Base-by-base conservation (phyloP, 2,329 filamentous ascomycete species). In the Arthrinium phaeospermum region DNA sequence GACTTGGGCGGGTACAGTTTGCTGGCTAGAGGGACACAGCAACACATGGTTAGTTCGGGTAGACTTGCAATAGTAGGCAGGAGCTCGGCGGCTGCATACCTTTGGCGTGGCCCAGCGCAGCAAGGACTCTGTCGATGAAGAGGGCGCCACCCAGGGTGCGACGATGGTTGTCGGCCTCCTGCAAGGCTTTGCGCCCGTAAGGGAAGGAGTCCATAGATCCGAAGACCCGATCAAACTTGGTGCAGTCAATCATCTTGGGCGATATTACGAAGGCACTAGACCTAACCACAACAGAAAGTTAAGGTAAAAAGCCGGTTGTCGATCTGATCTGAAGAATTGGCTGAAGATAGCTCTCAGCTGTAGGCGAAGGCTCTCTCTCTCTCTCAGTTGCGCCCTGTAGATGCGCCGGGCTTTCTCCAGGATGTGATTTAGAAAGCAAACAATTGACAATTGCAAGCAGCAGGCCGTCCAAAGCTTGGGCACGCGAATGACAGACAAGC, bases 71-170 rank as follows among this genome's bases (percentile, higher is more conserved):
- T 37, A 14, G 1, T 46, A 47, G 7, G 4, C 0, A 22, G 12
- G n/a, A 13, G n/a, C 14, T 68, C 27, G 67, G 22, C 22, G 13
- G 45, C n/a, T 24, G 71, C 79, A 22, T 82, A 94, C 94, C 89
- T 82, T 92, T 91, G 76, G 87, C 86, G 72, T 96, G 89, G 41
- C 92, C 90, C 41, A 96, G 84, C 0, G 92, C 87, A 71, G 88
- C 90, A 73, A 96, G 84, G 53, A 97, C 90, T 71, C 92, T 90
- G 81, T 97, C 94, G 79, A 96, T 92, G 82, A 96, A 97, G 72
- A 96, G 88, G 72, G 88, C 85, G 76, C 92, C 92, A 73, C 91
- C 90, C 27, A 95, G 86, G 68, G 83, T 87, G 78, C 91, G 92
- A 76, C 93, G 91, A 78, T 90, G 90, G 44, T 86, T 83, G 73